phyloP scores from a whole-genome alignment of 345 rosid species.

The Jatropha curcas region DNA sequence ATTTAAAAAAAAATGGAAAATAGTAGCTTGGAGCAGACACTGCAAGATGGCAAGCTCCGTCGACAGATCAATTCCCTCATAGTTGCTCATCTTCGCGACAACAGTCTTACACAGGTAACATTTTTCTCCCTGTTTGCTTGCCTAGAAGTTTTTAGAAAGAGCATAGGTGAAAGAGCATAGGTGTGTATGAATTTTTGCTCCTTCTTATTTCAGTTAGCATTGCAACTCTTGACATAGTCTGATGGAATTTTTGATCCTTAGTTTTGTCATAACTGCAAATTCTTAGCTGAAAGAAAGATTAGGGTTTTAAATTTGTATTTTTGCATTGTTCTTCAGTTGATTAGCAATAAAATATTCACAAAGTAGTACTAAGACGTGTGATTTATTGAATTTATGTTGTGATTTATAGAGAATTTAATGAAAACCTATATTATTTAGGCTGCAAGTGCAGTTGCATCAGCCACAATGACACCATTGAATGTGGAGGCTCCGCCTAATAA shows the following conservation, averaged over 20 bases:
- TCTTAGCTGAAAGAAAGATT: background rate
- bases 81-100: slow-evolving; percentile 85
- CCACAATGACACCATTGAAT: slow-evolving; percentile 74
- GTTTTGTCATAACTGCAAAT: too few species aligned
- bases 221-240: background rate
- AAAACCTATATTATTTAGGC: slow-evolving; percentile 40
- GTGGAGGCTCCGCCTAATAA: slow-evolving; percentile 66
- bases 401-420: background rate
- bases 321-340: background rate
- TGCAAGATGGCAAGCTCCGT: slow-evolving; percentile 66
- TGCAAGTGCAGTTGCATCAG: slow-evolving; percentile 75
- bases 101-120: slow-evolving; percentile 60
- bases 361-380: background rate
- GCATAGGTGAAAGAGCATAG: too few species aligned
- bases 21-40: slow-evolving; percentile 54
- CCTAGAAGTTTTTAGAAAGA: background rate
- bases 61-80: slow-evolving; percentile 73
- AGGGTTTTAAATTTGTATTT: background rate
- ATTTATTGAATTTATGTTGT: too few species aligned
- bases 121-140: background rate
- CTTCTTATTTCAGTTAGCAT: background rate
- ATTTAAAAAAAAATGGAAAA: slow-evolving; percentile 33
- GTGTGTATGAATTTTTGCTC: background rate
- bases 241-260: too few species aligned
- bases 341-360: background rate